These are phyloP conservation scores for Cercospora brassicicola DNA, from an alignment of 2,329 filamentous ascomycete species.

Conservation along the genomic window DNA sequence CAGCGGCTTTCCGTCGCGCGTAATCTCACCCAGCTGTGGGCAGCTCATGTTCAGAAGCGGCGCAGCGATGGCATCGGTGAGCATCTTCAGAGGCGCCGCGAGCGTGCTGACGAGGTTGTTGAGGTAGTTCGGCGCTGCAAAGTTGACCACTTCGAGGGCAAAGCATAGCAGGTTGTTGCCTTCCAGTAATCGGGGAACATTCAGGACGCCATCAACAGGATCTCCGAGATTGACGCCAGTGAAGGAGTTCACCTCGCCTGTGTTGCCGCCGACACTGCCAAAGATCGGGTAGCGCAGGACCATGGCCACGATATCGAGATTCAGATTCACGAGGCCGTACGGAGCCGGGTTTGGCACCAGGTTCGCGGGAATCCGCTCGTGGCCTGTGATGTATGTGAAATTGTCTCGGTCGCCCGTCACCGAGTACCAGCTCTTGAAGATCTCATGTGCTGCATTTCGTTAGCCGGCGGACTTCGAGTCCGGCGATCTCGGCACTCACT, in stretches of 20 bases:
- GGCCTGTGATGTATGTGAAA: slow-evolving; percentile 28
- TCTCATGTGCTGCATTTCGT: slow-evolving; percentile 19
- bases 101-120: slow-evolving; percentile 32
- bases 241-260: slow-evolving; percentile 31
- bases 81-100: slow-evolving; percentile 19
- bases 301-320: slow-evolving; percentile 26
- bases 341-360: slow-evolving; percentile 25
- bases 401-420: slow-evolving; percentile 23
- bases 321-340: slow-evolving; percentile 27
- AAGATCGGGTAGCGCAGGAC: slow-evolving; percentile 24
- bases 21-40: slow-evolving; percentile 26
- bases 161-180: slow-evolving; percentile 26
- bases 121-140: slow-evolving; percentile 39
- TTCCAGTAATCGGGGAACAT: slow-evolving; percentile 30
- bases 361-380: slow-evolving; percentile 27
- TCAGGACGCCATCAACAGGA: slow-evolving; percentile 47
- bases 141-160: slow-evolving; percentile 35
- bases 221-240: slow-evolving; percentile 32
- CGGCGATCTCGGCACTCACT: slow-evolving; percentile 29
- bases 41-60: slow-evolving; percentile 26
- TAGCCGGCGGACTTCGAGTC: background rate
- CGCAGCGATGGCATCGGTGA: slow-evolving; percentile 17
- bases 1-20: slow-evolving; percentile 23
- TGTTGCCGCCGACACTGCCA: slow-evolving; percentile 29
- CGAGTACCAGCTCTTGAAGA: slow-evolving; percentile 32